These are phyloP conservation scores for Aegilops tauschii DNA, from an alignment of 176 grass and related monocot species.

Conservation along the genomic window DNA sequence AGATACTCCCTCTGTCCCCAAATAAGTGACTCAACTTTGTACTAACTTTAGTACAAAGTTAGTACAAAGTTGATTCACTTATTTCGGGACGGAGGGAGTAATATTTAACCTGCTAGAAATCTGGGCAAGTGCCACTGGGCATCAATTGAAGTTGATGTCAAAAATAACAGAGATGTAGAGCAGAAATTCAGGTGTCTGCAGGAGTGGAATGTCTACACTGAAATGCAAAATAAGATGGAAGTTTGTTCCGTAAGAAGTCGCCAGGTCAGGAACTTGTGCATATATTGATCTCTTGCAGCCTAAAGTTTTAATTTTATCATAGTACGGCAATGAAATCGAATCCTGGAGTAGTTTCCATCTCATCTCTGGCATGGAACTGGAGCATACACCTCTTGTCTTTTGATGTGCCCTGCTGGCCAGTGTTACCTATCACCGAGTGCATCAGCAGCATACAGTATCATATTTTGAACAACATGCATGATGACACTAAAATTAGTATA, in stretches of 20 bases:
- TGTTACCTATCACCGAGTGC: slow-evolving; percentile 10
- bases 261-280: neutral
- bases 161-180: neutral
- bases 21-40: too few species aligned
- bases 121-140: neutral
- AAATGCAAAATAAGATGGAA: neutral
- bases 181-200: neutral
- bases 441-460: neutral
- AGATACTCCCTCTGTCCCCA: too few species aligned
- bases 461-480: neutral
- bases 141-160: neutral
- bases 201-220: neutral
- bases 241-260: neutral
- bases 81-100: too few species aligned
- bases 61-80: too few species aligned
- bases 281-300: neutral
- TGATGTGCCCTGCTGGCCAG: neutral
- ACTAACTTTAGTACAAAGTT: too few species aligned
- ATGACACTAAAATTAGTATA: neutral
- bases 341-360: neutral
- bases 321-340: neutral
- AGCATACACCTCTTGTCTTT: neutral
- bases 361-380: neutral
- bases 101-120: neutral
- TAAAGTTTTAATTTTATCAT: neutral